Evolutionary conservation across 1,284 basidiomycete species (phyloP), one percentile per base, ranked within the genome.

Genomic region (Somion occarium): DNA sequence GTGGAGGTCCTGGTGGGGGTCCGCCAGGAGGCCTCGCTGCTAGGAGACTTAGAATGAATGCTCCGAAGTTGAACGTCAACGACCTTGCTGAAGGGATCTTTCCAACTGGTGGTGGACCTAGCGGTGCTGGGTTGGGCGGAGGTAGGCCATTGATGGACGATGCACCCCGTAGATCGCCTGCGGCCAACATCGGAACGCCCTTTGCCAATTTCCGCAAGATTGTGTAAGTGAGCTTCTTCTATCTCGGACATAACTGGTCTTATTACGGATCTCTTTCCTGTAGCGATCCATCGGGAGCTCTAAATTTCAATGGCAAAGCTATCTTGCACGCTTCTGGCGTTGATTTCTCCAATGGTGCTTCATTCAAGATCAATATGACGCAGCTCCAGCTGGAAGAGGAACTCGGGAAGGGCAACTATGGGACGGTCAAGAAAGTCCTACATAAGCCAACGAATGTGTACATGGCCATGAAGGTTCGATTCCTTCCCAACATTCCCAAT

Each of bases 381-480:
- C 91, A 99, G 66, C 82, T 99, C 54, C 81, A 93, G 64, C 79
- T 98, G 51, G 78, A 93, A 52, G 91, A 95, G 64, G 95, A 98
- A 68, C 79, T 99, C 39, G 96, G 96, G 34, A 88, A 88, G 64
- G 96, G 96, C 39, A 98, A 98, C 68, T 99, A 99, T 64, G 96
- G 96, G 22, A 96, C 93, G 1, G 97, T 99, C 3, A 94, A 95
- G 73, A 93, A 91, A 65, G 96, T 98, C 2, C 76, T 91, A 42
- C 96, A 99, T 65, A 92, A 85, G 56, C 93, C 93, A 12, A 98
- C 93, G 3, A 93, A 93, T 50, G 93, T 98, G 26, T 81, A 83
- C 53, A 98, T 99, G 95, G 96, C 96, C 9, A 97, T 99, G 93
- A 99, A 99, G 84, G 93, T 94, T 50, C 48, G 63, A 56, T 27